phyloP scores from a whole-genome alignment of 2,329 filamentous ascomycete species.

The Phaeosphaeriaceae sp. region DNA sequence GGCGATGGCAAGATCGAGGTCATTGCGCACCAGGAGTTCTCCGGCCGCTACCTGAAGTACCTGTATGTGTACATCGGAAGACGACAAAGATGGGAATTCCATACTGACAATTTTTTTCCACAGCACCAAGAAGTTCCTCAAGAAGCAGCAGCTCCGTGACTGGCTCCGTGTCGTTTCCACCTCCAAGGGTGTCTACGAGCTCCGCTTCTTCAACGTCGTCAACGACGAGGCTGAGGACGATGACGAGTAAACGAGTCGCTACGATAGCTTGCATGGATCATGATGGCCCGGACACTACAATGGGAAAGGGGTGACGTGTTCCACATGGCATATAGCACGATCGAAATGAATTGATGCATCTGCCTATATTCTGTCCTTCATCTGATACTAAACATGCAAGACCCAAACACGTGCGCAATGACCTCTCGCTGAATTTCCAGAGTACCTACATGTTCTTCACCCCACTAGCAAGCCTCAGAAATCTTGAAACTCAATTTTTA shows the following conservation, averaged over 20 bases:
- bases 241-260: constrained; percentile 77
- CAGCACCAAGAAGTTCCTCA: constrained; percentile 99
- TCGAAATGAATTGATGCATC: constrained; percentile 37
- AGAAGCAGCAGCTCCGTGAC: constrained; percentile 99
- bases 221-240: constrained; percentile 98
- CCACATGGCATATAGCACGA: constrained; percentile 38
- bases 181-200: constrained; percentile 97
- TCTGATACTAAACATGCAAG: not conserved
- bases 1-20: constrained; percentile 99
- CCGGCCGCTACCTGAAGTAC: constrained; percentile 99
- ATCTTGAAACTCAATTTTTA: not conserved
- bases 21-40: constrained; percentile 96
- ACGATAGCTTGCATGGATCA: constrained; percentile 23
- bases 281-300: constrained; percentile 18
- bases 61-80: constrained; percentile 67
- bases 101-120: constrained; percentile 2
- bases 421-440: not conserved
- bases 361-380: constrained; percentile 10
- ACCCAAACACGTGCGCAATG: too few relatives aligned
- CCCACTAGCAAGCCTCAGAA: not conserved
- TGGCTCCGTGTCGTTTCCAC: constrained; percentile 99
- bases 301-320: constrained; percentile 25
- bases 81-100: not conserved
- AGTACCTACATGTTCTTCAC: not conserved
- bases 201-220: constrained; percentile 99